Evolutionary conservation across 176 grass and related monocot species (phyloP).

Genomic region (Carex pumila): DNA sequence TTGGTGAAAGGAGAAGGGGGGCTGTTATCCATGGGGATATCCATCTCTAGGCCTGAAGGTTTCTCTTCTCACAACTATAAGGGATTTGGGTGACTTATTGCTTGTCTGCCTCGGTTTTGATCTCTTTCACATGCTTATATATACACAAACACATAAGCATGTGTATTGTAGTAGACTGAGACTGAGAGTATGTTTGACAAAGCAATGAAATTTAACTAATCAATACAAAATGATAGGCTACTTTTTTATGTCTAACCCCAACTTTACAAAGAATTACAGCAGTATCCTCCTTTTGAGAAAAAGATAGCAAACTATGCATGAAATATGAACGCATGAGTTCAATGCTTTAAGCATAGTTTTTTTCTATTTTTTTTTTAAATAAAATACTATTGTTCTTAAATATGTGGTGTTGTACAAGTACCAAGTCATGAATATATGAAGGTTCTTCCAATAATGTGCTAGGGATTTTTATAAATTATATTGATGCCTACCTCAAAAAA

Average conservation of each 20-base stretch:
- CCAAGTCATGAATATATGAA: not conserved
- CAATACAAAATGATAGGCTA: not conserved
- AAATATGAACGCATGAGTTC: not conserved
- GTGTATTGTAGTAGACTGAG: constrained; percentile 14
- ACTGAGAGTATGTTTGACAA: constrained; percentile 17
- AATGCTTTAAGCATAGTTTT: not conserved
- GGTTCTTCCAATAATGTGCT: not conserved
- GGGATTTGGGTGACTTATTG: constrained; percentile 45
- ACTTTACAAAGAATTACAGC: not conserved
- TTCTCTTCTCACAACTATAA: constrained; percentile 42
- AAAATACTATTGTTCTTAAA: not conserved
- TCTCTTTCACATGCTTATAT: constrained; percentile 59
- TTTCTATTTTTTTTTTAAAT: not conserved
- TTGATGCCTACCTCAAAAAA: not conserved
- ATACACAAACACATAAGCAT: constrained; percentile 31
- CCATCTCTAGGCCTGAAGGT: constrained; percentile 40
- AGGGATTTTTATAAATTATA: not conserved
- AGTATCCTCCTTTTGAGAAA: not conserved
- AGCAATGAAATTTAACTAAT: not conserved
- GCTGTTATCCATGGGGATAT: constrained; percentile 58
- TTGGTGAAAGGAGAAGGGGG: not conserved
- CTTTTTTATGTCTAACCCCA: not conserved
- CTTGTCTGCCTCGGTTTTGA: constrained; percentile 25
- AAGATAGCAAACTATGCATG: not conserved
- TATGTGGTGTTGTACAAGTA: not conserved